Conservation (phyloP, 257 asterid species). For the Gentiana dahurica region DNA sequence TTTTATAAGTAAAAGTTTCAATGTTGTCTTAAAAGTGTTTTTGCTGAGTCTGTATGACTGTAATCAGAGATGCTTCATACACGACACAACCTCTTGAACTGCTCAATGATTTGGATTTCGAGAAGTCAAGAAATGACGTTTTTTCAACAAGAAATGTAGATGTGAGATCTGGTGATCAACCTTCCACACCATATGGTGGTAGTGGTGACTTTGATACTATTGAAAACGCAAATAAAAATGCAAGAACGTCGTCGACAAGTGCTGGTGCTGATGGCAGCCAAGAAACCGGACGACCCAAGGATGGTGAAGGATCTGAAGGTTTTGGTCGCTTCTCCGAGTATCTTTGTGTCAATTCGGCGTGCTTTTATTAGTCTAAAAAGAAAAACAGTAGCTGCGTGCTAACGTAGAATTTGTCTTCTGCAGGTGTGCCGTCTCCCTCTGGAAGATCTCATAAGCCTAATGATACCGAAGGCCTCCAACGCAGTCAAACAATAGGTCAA, state of each 20-base stretch:
- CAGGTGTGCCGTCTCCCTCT: slow-evolving; percentile 87
- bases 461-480: slow-evolving; percentile 52
- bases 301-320: slow-evolving; percentile 86
- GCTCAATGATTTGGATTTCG: slow-evolving; percentile 77
- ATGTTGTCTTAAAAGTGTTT: slow-evolving; percentile 5
- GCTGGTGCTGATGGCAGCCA: slow-evolving; percentile 44
- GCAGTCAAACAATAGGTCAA: slow-evolving; percentile 90
- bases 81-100: slow-evolving; percentile 98
- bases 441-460: slow-evolving; percentile 42
- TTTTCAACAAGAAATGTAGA: slow-evolving; percentile 37
- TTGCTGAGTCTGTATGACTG: slow-evolving; percentile 13
- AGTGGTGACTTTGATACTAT: slow-evolving; percentile 23
- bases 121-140: slow-evolving; percentile 44
- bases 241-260: slow-evolving; percentile 16
- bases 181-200: slow-evolving; percentile 19
- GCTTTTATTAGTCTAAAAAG: not conserved
- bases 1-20: not conserved
- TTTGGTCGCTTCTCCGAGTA: slow-evolving; percentile 7
- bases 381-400: slow-evolving; percentile 2
- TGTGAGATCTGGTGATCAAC: slow-evolving; percentile 25
- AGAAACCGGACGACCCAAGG: slow-evolving; percentile 33
- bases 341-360: slow-evolving; percentile 1
- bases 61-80: slow-evolving; percentile 84
- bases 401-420: slow-evolving; percentile 12
- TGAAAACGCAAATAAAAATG: slow-evolving; percentile 44